Conservation (phyloP, 257 asterid genomes). For the Fraxinus pennsylvanica region DNA sequence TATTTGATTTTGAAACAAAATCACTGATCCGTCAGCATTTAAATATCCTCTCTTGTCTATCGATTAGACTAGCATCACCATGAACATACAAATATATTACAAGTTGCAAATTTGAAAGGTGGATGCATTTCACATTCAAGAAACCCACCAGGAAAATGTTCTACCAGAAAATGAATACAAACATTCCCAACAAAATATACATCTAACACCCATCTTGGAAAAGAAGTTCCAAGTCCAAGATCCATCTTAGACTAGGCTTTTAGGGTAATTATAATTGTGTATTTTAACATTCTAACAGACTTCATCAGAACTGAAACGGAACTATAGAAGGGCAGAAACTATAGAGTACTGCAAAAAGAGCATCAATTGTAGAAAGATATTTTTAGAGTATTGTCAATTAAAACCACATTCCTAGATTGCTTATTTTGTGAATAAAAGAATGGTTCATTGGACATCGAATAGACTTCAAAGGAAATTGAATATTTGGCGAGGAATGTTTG, state of each 20-base stretch:
- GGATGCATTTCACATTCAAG: background rate
- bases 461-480: background rate
- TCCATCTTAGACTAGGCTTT: background rate
- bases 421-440: background rate
- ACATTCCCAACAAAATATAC: background rate
- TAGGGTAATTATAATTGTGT: background rate
- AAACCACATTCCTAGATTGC: background rate
- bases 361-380: background rate
- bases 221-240: background rate
- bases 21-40: background rate
- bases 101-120: background rate
- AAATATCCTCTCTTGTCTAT: background rate
- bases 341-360: background rate
- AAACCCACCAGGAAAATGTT: background rate
- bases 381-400: background rate
- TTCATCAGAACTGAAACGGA: background rate
- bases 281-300: background rate
- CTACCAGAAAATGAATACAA: background rate
- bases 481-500: background rate
- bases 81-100: background rate
- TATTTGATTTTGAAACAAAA: background rate
- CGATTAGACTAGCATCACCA: background rate
- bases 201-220: background rate
- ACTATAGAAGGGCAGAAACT: background rate
- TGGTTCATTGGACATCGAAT: background rate